Percentiles rank a stretch among this genome's conserved stretches.
These are phyloP conservation scores for Medicago arabica DNA, from an alignment of 306 rosid species.

Conservation along the genomic window DNA sequence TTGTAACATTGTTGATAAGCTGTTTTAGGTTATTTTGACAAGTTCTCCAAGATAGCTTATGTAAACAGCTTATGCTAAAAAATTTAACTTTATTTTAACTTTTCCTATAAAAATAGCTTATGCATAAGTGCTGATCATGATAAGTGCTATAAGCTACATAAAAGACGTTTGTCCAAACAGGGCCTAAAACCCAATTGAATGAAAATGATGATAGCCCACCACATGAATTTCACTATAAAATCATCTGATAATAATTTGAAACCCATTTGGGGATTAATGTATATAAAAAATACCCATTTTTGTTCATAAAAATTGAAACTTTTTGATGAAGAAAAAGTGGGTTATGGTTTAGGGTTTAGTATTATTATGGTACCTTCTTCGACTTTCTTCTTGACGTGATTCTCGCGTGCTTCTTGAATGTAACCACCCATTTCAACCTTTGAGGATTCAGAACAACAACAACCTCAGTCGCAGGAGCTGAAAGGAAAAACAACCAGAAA, in stretches of 20 bases:
- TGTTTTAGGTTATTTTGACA: no score
- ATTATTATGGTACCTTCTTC: slow-evolving; percentile 71
- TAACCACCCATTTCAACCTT: slow-evolving; percentile 70
- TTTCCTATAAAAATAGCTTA: no score
- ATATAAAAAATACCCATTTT: neutral
- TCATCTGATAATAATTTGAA: neutral
- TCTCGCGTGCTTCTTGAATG: slow-evolving; percentile 85
- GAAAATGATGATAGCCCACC: slow-evolving; percentile 2
- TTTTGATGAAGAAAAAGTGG: neutral
- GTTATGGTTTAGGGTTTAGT: slow-evolving; percentile 47
- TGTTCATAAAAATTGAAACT: slow-evolving; percentile 12
- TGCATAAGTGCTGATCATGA: no score
- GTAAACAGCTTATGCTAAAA: no score
- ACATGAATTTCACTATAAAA: slow-evolving; percentile 7
- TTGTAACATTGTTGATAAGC: no score
- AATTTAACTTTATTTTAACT: no score
- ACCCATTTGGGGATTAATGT: neutral
- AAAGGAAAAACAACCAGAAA: neutral
- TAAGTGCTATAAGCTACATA: no score
- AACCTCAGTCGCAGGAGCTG: neutral
- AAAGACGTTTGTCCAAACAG: no score
- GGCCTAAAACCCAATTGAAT: no score
- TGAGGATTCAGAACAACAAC: slow-evolving; percentile 14
- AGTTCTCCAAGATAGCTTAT: no score
- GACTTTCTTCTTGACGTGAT: slow-evolving; percentile 97